Conservation (phyloP, 2,329 filamentous ascomycete species). For the Talaromyces sp. region DNA sequence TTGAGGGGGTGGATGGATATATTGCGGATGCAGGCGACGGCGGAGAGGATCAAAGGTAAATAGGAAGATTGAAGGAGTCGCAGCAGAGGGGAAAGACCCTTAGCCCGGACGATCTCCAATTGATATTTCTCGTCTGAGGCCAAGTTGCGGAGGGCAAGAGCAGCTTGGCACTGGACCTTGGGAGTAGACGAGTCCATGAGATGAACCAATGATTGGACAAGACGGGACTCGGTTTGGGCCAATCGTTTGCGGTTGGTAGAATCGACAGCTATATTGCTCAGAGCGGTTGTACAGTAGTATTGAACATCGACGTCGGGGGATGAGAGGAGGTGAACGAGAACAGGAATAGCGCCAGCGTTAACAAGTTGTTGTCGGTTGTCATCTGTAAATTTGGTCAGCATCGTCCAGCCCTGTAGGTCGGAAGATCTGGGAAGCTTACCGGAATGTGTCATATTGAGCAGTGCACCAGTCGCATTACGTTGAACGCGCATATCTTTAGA, state of each 20-base stretch:
- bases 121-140: conserved; percentile 99
- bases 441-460: conserved; percentile 99
- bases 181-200: conserved; percentile 97
- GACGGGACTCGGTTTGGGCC: conserved; percentile 83
- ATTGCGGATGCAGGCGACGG: conserved; percentile 96
- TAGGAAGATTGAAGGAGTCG: conserved; percentile 93
- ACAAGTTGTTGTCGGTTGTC: conserved; percentile 98
- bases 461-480: conserved; percentile 90
- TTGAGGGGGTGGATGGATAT: conserved; percentile 98
- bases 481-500: conserved; percentile 99
- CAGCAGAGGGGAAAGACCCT: conserved; percentile 81
- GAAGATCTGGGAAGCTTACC: conserved; percentile 57
- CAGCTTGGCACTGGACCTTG: conserved; percentile 97
- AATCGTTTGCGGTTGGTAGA: conserved; percentile 86
- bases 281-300: conserved; percentile 97
- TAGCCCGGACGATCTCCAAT: conserved; percentile 90
- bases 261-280: conserved; percentile 98
- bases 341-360: conserved; percentile 95
- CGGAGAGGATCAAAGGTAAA: conserved; percentile 90
- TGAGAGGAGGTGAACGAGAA: conserved; percentile 90
- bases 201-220: conserved; percentile 91
- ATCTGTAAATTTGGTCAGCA: conserved; percentile 58
- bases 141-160: conserved; percentile 87
- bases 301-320: conserved; percentile 96
- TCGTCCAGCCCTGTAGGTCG: neutral